Evolutionary conservation across 108 stramenopile genomes (phyloP), one percentile per base, ranked within the genome.

Genomic region (Stephanodiscus minutulus): DNA sequence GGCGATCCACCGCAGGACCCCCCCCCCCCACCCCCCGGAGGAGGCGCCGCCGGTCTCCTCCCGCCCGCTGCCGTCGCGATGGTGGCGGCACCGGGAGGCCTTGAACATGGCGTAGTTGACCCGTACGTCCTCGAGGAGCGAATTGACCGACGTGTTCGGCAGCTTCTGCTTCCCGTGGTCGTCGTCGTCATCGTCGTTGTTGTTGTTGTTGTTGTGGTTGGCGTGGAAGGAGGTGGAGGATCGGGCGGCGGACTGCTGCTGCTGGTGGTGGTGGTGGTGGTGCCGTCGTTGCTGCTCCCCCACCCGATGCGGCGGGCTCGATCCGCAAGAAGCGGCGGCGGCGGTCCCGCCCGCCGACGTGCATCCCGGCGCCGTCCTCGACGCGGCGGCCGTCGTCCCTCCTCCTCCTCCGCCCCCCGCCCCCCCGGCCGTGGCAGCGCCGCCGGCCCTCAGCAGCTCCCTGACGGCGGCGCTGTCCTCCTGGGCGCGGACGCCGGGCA

Each of bases 151-250:
- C 36, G n/a, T n/a, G n/a, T n/a, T n/a, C n/a, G 31, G 15, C 17
- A n/a, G 12, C 10, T 11, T 29, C 29, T 56, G 24, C 28, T 29
- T 56, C 27, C 25, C 50, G 7, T 52, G 0, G 50, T 17, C 18
- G 50, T 1, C 2, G 54, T 0, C 25, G 54, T 27, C 10, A 8
- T 4, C 39, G 28, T 28, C 27, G 18, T 27, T 37, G 35, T 52
- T 68, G 25, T 68, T 28, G 5, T 39, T 43, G 46, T 44, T 24
- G 15, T 61, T 58, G 21, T 61, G 17, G 8, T 50, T 75, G 47
- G n/a, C n/a, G n/a, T n/a, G n/a, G n/a, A n/a, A n/a, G n/a, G n/a
- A n/a, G n/a, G n/a, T n/a, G n/a, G n/a, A n/a, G n/a, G n/a, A n/a
- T n/a, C n/a, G n/a, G n/a, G n/a, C n/a, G n/a, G n/a, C n/a, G n/a